Evolutionary conservation across 805 yeast genomes (phyloP), one percentile per base, ranked within the genome.

Genomic region (Myxozyma neotropica): DNA sequence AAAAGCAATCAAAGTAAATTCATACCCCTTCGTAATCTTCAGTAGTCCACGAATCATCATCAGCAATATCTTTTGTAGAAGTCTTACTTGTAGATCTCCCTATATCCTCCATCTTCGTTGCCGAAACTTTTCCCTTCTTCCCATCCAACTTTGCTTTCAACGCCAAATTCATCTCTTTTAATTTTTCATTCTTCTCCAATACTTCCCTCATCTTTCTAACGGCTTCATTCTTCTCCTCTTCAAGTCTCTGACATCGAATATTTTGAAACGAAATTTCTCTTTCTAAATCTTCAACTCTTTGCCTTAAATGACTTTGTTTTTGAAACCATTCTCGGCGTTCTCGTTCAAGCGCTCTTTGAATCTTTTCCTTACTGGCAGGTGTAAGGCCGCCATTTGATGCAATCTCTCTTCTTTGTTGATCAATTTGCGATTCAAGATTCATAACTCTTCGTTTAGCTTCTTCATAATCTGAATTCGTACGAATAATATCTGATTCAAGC

Each of bases 221-320:
- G 4, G 65, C 61, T 12, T 52, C 56, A 24, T 52, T 47, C 17
- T 61, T 57, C 44, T 62, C 66, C n/a, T 48, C 58, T 44, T 62
- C 64, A 12, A 59, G 45, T 12, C 51, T 44, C 31, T 29, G 29
- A 17, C 48, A 39, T 19, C 55, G 23, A 10, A 35, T 19, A 19
- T 19, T 42, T 36, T 62, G 61, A 23, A 52, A 17, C 6, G 50
- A 24, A 21, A 56, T 33, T 7, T 61, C 57, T 2, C 49, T 43
- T 49, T 62, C 54, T 5, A 62, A 45, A 8, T 44, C 21, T 17
- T 59, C 65, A 0, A 59, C 40, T 21, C 43, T 56, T n/a, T 13
- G 7, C 15, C 38, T 60, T 17, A 62, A 39, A 15, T 24, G 44
- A n/a, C 29, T 23, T 42, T 60, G 58, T 19, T 49, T 55, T 44